These are phyloP conservation scores for Lenwebbia sp. DNA, from an alignment of 345 rosid species.

Conservation along the genomic window DNA sequence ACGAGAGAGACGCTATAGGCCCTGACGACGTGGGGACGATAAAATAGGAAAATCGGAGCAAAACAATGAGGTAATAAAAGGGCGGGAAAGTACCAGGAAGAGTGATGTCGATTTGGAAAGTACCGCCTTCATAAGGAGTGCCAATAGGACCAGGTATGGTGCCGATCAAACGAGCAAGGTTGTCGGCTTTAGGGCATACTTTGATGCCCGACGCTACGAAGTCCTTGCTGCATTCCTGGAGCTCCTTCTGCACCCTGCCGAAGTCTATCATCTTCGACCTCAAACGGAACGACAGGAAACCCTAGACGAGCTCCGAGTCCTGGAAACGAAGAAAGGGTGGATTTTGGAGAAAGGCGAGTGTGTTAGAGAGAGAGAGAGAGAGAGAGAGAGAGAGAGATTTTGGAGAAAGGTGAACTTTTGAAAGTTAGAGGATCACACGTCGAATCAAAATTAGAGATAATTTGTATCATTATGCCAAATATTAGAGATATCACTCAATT, in stretches of 20 bases:
- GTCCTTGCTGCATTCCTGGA: constrained; percentile 78
- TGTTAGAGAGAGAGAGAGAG: neutral
- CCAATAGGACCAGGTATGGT: constrained; percentile 79
- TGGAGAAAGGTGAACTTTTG: too few relatives aligned
- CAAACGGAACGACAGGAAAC: neutral
- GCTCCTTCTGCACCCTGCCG: constrained; percentile 85
- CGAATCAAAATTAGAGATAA: too few relatives aligned
- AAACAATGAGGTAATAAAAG: neutral
- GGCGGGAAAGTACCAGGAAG: constrained; percentile 38
- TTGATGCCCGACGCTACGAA: constrained; percentile 58
- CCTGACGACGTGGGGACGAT: neutral
- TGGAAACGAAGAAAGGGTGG: neutral
- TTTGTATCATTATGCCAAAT: too few relatives aligned
- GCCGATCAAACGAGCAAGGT: constrained; percentile 60
- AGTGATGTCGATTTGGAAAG: constrained; percentile 75
- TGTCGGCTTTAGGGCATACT: constrained; percentile 66
- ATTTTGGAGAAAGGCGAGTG: neutral
- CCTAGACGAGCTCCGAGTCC: neutral
- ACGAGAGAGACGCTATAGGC: too few relatives aligned
- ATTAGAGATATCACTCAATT: neutral
- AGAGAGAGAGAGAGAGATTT: neutral
- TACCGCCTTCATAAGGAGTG: constrained; percentile 94
- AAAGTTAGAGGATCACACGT: too few relatives aligned
- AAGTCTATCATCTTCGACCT: constrained; percentile 51
- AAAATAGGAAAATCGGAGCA: neutral